Percentiles rank a stretch among this genome's conserved stretches.
Evolutionary conservation across 2,329 filamentous ascomycete genomes (phyloP).

Genomic region (Nothomitra cinnamomea): DNA sequence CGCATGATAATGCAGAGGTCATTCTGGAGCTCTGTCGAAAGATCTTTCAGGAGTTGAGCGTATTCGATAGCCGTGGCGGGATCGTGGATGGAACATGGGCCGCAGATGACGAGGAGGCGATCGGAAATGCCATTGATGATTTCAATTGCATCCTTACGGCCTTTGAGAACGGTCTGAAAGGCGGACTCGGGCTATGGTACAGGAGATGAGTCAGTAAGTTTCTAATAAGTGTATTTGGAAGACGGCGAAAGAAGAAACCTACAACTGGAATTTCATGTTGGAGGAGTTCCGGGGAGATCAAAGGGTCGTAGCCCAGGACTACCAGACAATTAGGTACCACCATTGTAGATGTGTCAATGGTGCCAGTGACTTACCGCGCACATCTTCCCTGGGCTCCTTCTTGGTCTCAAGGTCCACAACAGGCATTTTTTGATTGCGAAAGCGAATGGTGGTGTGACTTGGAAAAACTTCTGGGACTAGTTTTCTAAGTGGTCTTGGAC

Average conservation of each 20-base stretch:
- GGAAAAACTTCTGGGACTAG: not conserved
- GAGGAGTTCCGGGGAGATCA: slow-evolving; percentile 78
- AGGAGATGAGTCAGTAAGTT: not conserved
- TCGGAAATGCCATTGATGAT: slow-evolving; percentile 69
- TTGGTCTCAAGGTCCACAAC: slow-evolving; percentile 17
- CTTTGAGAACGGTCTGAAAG: slow-evolving; percentile 52
- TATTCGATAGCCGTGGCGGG: slow-evolving; percentile 79
- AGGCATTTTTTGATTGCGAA: slow-evolving; percentile 6
- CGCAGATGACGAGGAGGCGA: slow-evolving; percentile 83
- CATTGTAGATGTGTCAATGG: slow-evolving; percentile 9
- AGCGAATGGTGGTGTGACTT: not conserved
- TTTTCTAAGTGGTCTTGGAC: not conserved
- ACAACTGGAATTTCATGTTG: slow-evolving; percentile 63
- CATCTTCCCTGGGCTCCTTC: slow-evolving; percentile 28
- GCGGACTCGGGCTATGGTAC: slow-evolving; percentile 36
- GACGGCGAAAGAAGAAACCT: slow-evolving; percentile 14
- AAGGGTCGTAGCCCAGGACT: slow-evolving; percentile 89
- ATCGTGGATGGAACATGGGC: slow-evolving; percentile 95
- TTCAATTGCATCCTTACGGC: slow-evolving; percentile 49
- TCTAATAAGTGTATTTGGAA: not conserved
- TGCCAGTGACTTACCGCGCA: slow-evolving; percentile 28
- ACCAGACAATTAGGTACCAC: not conserved
- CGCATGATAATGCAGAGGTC: slow-evolving; percentile 94
- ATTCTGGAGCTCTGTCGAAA: slow-evolving; percentile 62
- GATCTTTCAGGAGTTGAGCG: slow-evolving; percentile 55